Percentiles rank a stretch among this genome's conserved stretches.
Conservation (phyloP, 306 rosid species). For the Prunus dulcis region DNA sequence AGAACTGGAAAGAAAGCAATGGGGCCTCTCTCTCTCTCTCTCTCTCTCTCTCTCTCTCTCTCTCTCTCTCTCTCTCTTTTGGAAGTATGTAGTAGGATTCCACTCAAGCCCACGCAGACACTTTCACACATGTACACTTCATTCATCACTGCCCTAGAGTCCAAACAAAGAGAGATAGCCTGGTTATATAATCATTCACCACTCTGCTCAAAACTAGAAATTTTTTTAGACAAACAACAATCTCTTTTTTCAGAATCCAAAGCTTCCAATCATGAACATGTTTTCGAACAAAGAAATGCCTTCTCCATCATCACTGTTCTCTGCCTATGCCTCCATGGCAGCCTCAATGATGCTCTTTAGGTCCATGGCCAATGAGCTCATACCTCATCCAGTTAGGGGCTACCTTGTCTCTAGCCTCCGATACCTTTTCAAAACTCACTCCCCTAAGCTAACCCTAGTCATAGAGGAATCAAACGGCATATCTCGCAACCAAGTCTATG, state of each 20-base stretch:
- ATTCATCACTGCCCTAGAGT: neutral
- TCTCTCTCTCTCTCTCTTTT: neutral
- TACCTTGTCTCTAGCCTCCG: slow-evolving; percentile 40
- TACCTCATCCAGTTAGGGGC: slow-evolving; percentile 61
- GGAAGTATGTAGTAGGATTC: slow-evolving; percentile 18
- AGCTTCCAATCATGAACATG: slow-evolving; percentile 30
- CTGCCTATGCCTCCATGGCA: slow-evolving; percentile 81
- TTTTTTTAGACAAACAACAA: neutral
- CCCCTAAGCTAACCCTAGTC: slow-evolving; percentile 60
- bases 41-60: neutral
- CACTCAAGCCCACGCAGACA: slow-evolving; percentile 15
- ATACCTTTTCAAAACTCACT: slow-evolving; percentile 41
- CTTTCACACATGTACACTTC: neutral
- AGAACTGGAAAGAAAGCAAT: neutral
- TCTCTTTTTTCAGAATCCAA: neutral
- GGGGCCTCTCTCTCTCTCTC: neutral
- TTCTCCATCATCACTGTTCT: slow-evolving; percentile 69
- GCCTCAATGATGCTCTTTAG: slow-evolving; percentile 68
- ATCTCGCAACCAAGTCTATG: slow-evolving; percentile 60
- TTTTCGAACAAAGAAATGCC: slow-evolving; percentile 59
- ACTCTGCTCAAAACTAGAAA: neutral
- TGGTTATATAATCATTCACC: neutral
- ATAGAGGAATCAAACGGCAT: slow-evolving; percentile 62
- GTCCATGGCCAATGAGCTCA: slow-evolving; percentile 67
- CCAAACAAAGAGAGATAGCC: neutral